phyloP scores from a whole-genome alignment of 208 protist species.

The Acanthamoeba triangularis region DNA sequence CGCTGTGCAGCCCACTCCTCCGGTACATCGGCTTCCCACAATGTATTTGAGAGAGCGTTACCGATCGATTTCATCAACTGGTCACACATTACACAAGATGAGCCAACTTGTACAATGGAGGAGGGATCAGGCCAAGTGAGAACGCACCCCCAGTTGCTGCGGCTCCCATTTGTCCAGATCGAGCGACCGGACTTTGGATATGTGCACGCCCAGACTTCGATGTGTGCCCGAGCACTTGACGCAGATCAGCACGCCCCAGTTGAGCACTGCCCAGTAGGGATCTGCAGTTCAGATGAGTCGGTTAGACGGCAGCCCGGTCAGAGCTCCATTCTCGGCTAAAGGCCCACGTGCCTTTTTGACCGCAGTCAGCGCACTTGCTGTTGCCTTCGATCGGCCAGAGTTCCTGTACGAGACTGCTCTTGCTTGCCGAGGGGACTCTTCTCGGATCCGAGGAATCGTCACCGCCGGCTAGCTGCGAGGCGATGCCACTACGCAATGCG shows the following conservation, averaged over 20 bases:
- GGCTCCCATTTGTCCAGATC: constrained; percentile 81
- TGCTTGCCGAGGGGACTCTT: not conserved
- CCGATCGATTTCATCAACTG: constrained; percentile 73
- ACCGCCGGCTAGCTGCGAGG: constrained; percentile 24
- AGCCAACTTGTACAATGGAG: not conserved
- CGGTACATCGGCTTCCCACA: constrained; percentile 49
- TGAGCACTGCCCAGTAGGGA: constrained; percentile 88
- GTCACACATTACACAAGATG: not conserved
- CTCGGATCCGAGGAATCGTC: not conserved
- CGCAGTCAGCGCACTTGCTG: constrained; percentile 66
- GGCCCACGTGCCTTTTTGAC: not conserved
- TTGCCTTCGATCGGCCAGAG: constrained; percentile 72
- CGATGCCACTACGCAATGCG: not conserved
- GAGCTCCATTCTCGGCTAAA: not conserved
- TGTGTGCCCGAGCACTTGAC: constrained; percentile 90
- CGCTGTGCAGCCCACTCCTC: not conserved
- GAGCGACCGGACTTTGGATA: constrained; percentile 87
- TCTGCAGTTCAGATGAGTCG: not conserved
- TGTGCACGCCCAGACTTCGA: constrained; percentile 86
- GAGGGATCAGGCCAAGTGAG: too few relatives aligned
- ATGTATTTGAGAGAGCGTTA: not conserved
- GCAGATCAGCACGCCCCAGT: constrained; percentile 91
- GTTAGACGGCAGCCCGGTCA: too few relatives aligned
- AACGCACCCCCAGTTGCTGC: constrained; percentile 41
- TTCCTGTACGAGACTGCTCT: constrained; percentile 5